Evolutionary conservation across 768 basidiomycete species (phyloP).

Genomic region (Tricholoma terreum): DNA sequence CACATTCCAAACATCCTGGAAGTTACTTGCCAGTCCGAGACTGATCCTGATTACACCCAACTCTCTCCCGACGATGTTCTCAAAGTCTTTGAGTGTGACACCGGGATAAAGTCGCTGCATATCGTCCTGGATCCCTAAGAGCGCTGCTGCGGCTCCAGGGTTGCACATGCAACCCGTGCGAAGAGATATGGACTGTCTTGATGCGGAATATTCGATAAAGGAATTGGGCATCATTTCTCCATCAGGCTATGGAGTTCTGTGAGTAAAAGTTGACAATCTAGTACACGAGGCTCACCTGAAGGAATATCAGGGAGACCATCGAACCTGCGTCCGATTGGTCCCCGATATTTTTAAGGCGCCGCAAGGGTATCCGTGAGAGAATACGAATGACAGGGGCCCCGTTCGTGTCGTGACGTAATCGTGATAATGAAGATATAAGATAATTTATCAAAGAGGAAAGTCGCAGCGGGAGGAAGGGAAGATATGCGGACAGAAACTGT

Average conservation of each 20-base stretch:
- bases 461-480: slow-evolving; percentile 75
- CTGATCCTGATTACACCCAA: slow-evolving; percentile 76
- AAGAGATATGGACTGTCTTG: slow-evolving; percentile 62
- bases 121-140: slow-evolving; percentile 62
- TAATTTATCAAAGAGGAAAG: slow-evolving; percentile 67
- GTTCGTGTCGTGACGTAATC: slow-evolving; percentile 58
- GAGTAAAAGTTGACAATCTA: slow-evolving; percentile 3
- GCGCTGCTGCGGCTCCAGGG: slow-evolving; percentile 73
- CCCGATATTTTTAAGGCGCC: slow-evolving; percentile 52
- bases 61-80: slow-evolving; percentile 58
- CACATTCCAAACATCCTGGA: slow-evolving; percentile 67
- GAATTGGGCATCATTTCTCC: slow-evolving; percentile 69
- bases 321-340: slow-evolving; percentile 68
- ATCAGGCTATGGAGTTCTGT: slow-evolving; percentile 42
- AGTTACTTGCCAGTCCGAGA: slow-evolving; percentile 75
- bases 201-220: slow-evolving; percentile 70
- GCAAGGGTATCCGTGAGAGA: slow-evolving; percentile 58
- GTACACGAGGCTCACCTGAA: slow-evolving; percentile 46
- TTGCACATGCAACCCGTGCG: slow-evolving; percentile 90
- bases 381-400: slow-evolving; percentile 63
- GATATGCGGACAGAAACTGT: slow-evolving; percentile 71
- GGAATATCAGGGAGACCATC: slow-evolving; percentile 58
- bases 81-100: slow-evolving; percentile 60
- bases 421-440: slow-evolving; percentile 52
- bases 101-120: slow-evolving; percentile 63